Evolutionary conservation across 2,329 filamentous ascomycete genomes (phyloP), one percentile per base, ranked within the genome.

Genomic region (Sphaceloma murrayae): DNA sequence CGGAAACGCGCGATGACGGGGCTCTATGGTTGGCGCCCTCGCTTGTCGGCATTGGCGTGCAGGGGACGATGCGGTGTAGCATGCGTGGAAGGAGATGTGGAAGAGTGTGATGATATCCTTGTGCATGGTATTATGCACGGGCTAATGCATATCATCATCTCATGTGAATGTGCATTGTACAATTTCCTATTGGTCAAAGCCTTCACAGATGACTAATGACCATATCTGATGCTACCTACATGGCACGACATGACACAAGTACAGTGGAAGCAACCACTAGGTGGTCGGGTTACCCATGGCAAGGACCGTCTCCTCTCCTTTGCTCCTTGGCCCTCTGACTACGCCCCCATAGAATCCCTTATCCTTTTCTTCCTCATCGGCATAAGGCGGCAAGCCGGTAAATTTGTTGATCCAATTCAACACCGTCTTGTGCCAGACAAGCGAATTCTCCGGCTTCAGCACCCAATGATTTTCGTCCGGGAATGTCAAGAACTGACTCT

Each of bases 381-480:
- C 57, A 40, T 68, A 64, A n/a, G 64, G 58, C 17, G 67, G 62
- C 46, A 78, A 53, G 1, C 74, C 75, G 2, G 68, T 70, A 56
- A 75, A 70, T 50, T 68, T 68, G 56, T 78, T 78, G 52, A 82
- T 77, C 78, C 84, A 95, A 46, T 77, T 77, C 21, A 95, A 58
- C 11, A 96, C 87, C 47, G 86, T 83, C 46, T 75, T 75, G 57
- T 96, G 87, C 91, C 91, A 96, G 14, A 93, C 73, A 13, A 95
- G 67, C 3, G 80, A 83, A 61, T 96, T 96, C 64, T 95, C 89
- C 0, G 82, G 85, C 60, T 94, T 94, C 44, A 94, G 58, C 3
- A 95, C 87, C 85, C 85, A 82, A 54, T 84, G 80, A 40, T 79
- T 77, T 62, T 86, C 82, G 56, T 85, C 86, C 0, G 85, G 84